A percentile compares a stretch with the other conserved stretches of the same genome.
These are phyloP conservation scores for Dioszegia hungarica DNA, from an alignment of 768 basidiomycete species.

Conservation along the genomic window DNA sequence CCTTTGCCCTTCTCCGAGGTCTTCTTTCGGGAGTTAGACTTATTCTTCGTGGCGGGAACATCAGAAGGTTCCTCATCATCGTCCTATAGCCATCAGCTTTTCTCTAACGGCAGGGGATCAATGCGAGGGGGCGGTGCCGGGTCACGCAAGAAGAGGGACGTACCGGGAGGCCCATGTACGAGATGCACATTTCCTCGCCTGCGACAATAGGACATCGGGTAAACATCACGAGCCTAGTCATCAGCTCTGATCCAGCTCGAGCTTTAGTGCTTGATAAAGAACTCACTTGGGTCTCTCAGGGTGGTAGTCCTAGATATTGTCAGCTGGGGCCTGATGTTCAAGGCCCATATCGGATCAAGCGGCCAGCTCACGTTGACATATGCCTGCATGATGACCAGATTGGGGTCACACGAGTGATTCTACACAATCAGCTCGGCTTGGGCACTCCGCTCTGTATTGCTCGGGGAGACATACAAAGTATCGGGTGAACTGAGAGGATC, in stretches of 20 bases:
- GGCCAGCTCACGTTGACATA: constrained; percentile 61
- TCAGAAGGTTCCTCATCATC: constrained; percentile 4
- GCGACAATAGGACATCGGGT: constrained; percentile 28
- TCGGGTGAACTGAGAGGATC: constrained; percentile 67
- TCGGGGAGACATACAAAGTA: constrained; percentile 61
- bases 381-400: constrained; percentile 64
- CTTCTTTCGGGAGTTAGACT: background rate
- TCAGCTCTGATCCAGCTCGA: background rate
- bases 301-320: constrained; percentile 42
- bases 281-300: constrained; percentile 42
- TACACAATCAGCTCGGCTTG: constrained; percentile 48
- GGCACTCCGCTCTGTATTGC: background rate
- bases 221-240: constrained; percentile 40
- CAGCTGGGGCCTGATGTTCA: background rate
- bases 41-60: background rate
- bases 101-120: too few relatives aligned
- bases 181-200: constrained; percentile 45
- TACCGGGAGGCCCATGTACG: constrained; percentile 44
- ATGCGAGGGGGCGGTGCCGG: too few relatives aligned
- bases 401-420: constrained; percentile 92
- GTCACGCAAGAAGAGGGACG: too few relatives aligned
- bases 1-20: background rate
- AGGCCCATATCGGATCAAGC: background rate
- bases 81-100: background rate
- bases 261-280: background rate